Base-by-base conservation (phyloP, 73 alveolate genomes). In the Paraurostyla sp. region DNA sequence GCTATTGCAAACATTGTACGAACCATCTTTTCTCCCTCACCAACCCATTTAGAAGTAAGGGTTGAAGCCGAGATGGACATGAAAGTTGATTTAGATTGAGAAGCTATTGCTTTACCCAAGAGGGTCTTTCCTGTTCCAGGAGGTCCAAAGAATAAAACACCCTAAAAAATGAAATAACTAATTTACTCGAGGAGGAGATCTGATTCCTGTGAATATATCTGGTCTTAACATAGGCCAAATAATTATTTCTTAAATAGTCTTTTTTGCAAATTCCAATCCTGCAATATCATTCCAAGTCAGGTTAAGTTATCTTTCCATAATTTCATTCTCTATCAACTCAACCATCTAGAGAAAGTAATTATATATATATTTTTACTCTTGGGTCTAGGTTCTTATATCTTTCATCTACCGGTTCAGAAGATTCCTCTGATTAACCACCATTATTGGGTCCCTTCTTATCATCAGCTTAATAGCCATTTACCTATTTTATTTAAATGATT, bases 71-170 rank as follows among this genome's bases (percentile, higher is more conserved):
- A 97, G 29, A 97, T 97, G 81, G 95, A 93, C 86, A 98, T 95
- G 92, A 97, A 97, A 51, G 99, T 97, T 56, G 99, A 96, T 83
- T 97, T 95, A 30, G 98, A 96, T 92, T 98, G 97, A 20, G 99
- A 89, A 4, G 99, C 99, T 0, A 98, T 97, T 42, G 99, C 99
- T 83, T 98, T 98, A 20, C 99, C 99, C 32, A 98, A 92, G 98
- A 97, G 96, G 11, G 99, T 98, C 78, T 98, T 98, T 0, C 99
- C 99, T 43, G 99, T 98, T 33, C 99, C 99, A 7, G 99, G 99
- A 29, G 99, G 99, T 0, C 99, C 99, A 90, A 96, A 98, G 71
- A 98, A 92, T 36, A 98, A 78, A 0, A 98, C 93, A 23, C 99
- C 94, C 87, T 73, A 46, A 33, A 48, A 25, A 9, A 0, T 16